Evolutionary conservation across 108 stramenopile species (phyloP).

Genomic region (Nitzschia palea): DNA sequence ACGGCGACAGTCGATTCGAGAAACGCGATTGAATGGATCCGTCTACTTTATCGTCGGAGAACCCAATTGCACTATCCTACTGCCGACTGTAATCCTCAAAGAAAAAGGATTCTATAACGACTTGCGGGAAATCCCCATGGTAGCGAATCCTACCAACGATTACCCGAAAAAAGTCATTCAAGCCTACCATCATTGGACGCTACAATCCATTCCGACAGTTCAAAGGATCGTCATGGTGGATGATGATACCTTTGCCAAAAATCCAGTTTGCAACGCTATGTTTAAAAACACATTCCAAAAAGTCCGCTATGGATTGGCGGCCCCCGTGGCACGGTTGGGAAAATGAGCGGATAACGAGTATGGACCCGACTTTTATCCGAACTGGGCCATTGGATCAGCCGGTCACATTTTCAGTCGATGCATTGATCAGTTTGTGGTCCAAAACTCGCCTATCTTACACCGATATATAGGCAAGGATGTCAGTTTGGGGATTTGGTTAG

Average conservation of each 20-base stretch:
- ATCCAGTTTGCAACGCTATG: constrained; percentile 11
- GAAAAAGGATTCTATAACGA: constrained; percentile 26
- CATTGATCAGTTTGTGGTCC: constrained; percentile 28
- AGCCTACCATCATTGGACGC: constrained; percentile 36
- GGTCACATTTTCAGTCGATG: constrained; percentile 43
- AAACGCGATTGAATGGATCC: constrained; percentile 33
- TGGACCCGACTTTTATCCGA: constrained; percentile 28
- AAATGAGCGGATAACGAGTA: constrained; percentile 39
- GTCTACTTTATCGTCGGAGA: constrained; percentile 47
- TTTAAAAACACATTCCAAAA: constrained; percentile 26
- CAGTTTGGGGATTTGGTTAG: constrained; percentile 52
- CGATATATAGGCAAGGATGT: constrained; percentile 57
- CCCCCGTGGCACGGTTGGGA: constrained; percentile 19
- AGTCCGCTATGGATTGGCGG: constrained; percentile 35
- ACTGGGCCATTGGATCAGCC: constrained; percentile 39
- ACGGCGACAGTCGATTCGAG: constrained; percentile 43
- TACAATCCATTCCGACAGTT: constrained; percentile 12
- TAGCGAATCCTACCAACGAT: constrained; percentile 31
- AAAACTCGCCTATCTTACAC: constrained; percentile 13
- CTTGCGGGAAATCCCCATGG: constrained; percentile 33
- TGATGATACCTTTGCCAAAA: constrained; percentile 44
- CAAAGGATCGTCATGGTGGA: constrained; percentile 56
- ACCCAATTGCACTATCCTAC: constrained; percentile 1
- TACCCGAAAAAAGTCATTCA: constrained; percentile 42
- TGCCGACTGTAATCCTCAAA: background rate